Evolutionary conservation across 192 early-diverging fungal genomes (phyloP).

Genomic region (Coemansia sp.): DNA sequence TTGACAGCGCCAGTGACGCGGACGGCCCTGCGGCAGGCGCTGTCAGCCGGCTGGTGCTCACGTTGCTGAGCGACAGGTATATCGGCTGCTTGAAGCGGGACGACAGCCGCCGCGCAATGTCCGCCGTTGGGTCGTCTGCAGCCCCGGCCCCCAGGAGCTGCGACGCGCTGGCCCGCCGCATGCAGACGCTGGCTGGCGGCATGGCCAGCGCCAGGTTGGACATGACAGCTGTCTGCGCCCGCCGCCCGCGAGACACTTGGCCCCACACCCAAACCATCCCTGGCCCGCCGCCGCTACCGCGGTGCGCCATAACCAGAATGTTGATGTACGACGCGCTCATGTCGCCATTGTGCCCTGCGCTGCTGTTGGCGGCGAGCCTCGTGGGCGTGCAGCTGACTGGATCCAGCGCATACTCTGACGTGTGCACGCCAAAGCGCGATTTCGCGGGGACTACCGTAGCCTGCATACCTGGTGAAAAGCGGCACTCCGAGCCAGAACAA

Average conservation of each 20-base stretch:
- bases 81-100: slow-evolving; percentile 36
- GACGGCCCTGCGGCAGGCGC: neutral
- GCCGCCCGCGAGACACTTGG: slow-evolving; percentile 16
- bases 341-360: neutral
- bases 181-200: slow-evolving; percentile 15
- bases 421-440: slow-evolving; percentile 28
- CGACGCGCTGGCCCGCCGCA: slow-evolving; percentile 19
- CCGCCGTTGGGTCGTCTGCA: slow-evolving; percentile 32
- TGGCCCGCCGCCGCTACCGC: neutral
- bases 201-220: slow-evolving; percentile 35
- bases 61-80: slow-evolving; percentile 29
- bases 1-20: slow-evolving; percentile 13
- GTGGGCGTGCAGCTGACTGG: slow-evolving; percentile 10
- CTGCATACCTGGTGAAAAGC: neutral
- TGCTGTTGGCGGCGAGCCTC: slow-evolving; percentile 1
- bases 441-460: slow-evolving; percentile 20
- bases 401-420: slow-evolving; percentile 29
- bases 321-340: slow-evolving; percentile 31
- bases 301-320: slow-evolving; percentile 30
- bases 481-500: neutral
- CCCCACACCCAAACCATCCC: slow-evolving; percentile 50
- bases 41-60: slow-evolving; percentile 3
- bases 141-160: slow-evolving; percentile 25
- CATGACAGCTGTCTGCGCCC: slow-evolving; percentile 7
- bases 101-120: slow-evolving; percentile 31